These are phyloP conservation scores for Pseudogymnoascus sp. DNA, from an alignment of 2,329 filamentous ascomycete species.

Conservation along the genomic window DNA sequence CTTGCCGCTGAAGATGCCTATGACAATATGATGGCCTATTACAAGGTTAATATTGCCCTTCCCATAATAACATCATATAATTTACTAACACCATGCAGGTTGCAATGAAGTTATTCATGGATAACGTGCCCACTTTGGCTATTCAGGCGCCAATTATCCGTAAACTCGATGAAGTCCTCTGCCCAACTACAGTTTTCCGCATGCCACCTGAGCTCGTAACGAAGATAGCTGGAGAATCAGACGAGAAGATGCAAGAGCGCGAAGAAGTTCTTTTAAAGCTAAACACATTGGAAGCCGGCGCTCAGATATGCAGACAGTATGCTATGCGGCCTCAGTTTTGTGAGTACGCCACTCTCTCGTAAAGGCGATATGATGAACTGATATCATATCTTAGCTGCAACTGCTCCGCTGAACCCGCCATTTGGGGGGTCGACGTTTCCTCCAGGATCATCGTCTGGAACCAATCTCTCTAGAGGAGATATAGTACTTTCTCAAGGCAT, in stretches of 20 bases:
- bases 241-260: conserved; percentile 16
- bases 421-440: not conserved
- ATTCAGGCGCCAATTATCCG: conserved; percentile 18
- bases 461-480: not conserved
- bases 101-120: conserved; percentile 19
- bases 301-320: conserved; percentile 18
- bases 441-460: not conserved
- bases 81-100: conserved; percentile 13
- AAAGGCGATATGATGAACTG: not conserved
- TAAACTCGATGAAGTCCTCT: conserved; percentile 16
- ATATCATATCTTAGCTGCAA: not conserved
- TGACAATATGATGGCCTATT: conserved; percentile 20
- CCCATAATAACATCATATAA: not conserved
- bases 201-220: conserved; percentile 15
- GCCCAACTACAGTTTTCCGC: conserved; percentile 16
- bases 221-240: conserved; percentile 17
- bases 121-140: conserved; percentile 19
- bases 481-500: too few relatives aligned
- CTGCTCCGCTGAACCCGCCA: not conserved
- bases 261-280: conserved; percentile 14
- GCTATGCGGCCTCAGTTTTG: conserved; percentile 9
- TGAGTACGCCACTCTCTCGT: not conserved
- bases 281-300: conserved; percentile 16
- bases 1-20: conserved; percentile 15
- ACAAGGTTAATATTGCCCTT: conserved; percentile 15